A percentile compares a stretch with the other conserved stretches of the same genome.
Conservation (phyloP, 495 filamentous ascomycete species). For the Copromyces sp. region DNA sequence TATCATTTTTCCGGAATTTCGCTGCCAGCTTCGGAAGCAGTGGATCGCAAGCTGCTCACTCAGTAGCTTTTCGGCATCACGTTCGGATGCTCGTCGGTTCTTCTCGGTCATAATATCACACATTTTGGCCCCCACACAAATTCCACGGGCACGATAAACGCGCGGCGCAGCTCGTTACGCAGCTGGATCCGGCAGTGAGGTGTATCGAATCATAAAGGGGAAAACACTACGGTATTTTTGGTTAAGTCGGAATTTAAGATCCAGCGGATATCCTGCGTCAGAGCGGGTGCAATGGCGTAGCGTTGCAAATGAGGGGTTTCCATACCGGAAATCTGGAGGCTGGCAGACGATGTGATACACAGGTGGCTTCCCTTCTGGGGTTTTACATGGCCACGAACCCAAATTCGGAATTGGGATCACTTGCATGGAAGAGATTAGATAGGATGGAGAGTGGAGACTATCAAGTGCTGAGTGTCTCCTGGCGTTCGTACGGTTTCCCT, state of each 20-base stretch:
- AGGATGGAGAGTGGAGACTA: constrained; percentile 22
- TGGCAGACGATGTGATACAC: neutral
- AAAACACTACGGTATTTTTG: neutral
- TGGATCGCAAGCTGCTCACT: constrained; percentile 1
- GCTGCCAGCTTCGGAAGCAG: neutral
- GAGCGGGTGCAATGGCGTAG: neutral
- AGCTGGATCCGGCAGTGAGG: neutral
- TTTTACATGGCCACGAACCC: neutral
- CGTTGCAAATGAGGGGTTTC: neutral
- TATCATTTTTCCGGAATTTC: constrained; percentile 11
- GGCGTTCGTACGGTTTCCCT: constrained; percentile 14
- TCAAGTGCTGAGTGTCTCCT: constrained; percentile 46
- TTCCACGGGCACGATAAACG: neutral
- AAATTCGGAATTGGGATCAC: neutral
- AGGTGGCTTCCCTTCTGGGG: neutral
- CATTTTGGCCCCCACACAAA: neutral
- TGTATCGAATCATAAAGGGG: neutral
- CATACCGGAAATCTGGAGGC: neutral
- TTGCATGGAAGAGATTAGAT: neutral
- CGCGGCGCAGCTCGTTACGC: neutral
- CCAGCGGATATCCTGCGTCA: neutral
- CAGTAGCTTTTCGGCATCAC: neutral
- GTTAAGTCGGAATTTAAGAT: neutral
- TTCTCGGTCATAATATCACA: neutral
- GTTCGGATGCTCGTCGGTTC: neutral